Evolutionary conservation across 2,329 filamentous ascomycete species (phyloP), one percentile per base, ranked within the genome.

Genomic region (Hymenotorrendiella dingleyae): DNA sequence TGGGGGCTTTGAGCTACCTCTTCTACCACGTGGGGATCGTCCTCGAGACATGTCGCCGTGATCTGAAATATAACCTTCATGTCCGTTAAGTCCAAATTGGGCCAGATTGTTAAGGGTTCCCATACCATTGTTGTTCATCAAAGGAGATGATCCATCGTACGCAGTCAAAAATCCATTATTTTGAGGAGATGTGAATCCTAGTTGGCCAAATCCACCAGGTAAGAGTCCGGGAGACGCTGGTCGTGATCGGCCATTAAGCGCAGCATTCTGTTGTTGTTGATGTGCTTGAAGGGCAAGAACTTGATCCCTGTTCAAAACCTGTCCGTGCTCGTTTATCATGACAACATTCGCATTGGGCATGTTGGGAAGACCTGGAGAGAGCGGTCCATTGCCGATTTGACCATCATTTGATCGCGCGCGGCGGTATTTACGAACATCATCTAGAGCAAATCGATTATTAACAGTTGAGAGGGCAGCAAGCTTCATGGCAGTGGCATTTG

Each of bases 401-500:
- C 83, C 84, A 58, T 96, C 91, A 56, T 89, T 90, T 36, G 93
- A 96, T 47, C 90, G 81, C 53, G 89, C 81, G 47, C 91, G 86
- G 51, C 93, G 87, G 66, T 93, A 97, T 68, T 97, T 97, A 60
- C 90, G 87, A 49, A 94, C 91, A 63, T 98, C 93, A 58, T 98
- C 93, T 46, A 98, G 74, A 40, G 93, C 90, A 58, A 98, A 95
- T 30, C 93, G 86, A 65, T 97, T 98, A 71, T 97, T 98, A 37
- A 98, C 93, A 3, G 93, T 98, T 4, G 91, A 97, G 34, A 98
- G 73, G 14, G 93, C 93, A 34, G 93, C 93, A 39, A 98, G 77
- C 66, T 98, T 98, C 93, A 98, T 98, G 17, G 93, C 93, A 12
- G 93, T 97, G 20, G 93, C 93, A 62, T 97, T 98, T 46, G 93